Evolutionary conservation across 2,329 filamentous ascomycete genomes (phyloP).

Genomic region (Tolypocladium inflatum): DNA sequence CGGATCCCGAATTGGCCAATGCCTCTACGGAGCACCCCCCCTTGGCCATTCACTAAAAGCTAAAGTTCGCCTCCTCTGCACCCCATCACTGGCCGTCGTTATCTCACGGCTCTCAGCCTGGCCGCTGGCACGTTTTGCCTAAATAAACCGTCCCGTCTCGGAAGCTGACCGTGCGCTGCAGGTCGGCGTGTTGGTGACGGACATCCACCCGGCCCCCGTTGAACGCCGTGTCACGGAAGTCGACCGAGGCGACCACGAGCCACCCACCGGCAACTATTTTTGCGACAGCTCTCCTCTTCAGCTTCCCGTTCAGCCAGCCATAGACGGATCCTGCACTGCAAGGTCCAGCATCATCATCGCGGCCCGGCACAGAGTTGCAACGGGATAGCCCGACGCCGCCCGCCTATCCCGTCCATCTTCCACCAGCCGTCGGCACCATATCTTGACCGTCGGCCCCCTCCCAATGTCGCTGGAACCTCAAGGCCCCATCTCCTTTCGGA

Average conservation of each 20-base stretch:
- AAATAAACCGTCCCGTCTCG: not conserved
- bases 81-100: not conserved
- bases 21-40: not conserved
- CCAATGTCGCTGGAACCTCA: not conserved
- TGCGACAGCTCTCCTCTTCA: not conserved
- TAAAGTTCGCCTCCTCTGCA: not conserved
- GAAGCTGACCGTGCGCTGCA: slow-evolving; percentile 6
- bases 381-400: not conserved
- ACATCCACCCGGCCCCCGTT: not conserved
- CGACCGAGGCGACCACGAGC: slow-evolving; percentile 3
- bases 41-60: not conserved
- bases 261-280: not conserved
- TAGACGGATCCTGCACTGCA: not conserved
- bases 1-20: not conserved
- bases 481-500: too few relatives aligned
- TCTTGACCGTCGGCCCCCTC: not conserved
- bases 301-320: not conserved
- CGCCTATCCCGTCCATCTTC: not conserved
- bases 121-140: not conserved
- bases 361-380: not conserved
- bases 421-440: not conserved
- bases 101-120: not conserved
- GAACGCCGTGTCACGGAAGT: slow-evolving; percentile 5
- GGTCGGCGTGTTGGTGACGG: not conserved
- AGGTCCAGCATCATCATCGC: not conserved